These are phyloP conservation scores for Aspergillus sojae DNA, from an alignment of 2,329 filamentous ascomycete genomes.

Conservation along the genomic window DNA sequence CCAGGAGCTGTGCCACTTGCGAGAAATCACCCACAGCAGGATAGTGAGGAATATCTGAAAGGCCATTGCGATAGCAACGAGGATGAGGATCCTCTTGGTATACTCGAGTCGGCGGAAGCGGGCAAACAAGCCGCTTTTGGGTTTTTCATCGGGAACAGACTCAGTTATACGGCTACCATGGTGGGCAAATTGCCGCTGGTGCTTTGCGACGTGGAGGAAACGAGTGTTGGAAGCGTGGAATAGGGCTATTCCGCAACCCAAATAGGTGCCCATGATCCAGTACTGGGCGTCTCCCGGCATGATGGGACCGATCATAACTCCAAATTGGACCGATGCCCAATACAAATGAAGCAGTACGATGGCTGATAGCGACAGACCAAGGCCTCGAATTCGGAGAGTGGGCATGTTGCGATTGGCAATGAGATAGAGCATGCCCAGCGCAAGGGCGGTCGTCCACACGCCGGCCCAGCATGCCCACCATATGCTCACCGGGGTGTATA, in stretches of 20 bases:
- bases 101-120: constrained; percentile 31
- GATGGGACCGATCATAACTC: constrained; percentile 36
- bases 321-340: constrained; percentile 38
- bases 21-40: constrained; percentile 64
- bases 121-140: constrained; percentile 21
- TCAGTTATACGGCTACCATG: constrained; percentile 12
- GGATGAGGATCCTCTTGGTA: constrained; percentile 26
- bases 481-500: constrained; percentile 27
- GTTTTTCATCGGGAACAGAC: constrained; percentile 6
- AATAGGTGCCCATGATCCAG: constrained; percentile 68
- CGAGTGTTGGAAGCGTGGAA: constrained; percentile 67
- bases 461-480: constrained; percentile 33
- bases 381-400: constrained; percentile 41
- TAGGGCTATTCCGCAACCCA: constrained; percentile 66
- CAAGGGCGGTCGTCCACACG: constrained; percentile 37
- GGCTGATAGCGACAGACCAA: constrained; percentile 39
- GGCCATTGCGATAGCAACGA: constrained; percentile 58
- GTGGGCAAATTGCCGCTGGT: constrained; percentile 52
- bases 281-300: constrained; percentile 60
- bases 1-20: constrained; percentile 62
- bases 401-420: constrained; percentile 36
- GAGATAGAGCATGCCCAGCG: constrained; percentile 35
- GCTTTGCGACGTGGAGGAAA: constrained; percentile 60
- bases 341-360: constrained; percentile 44
- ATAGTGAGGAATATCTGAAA: constrained; percentile 62